phyloP scores from a whole-genome alignment of 2,329 filamentous ascomycete genomes.

The Phoma sp. region DNA sequence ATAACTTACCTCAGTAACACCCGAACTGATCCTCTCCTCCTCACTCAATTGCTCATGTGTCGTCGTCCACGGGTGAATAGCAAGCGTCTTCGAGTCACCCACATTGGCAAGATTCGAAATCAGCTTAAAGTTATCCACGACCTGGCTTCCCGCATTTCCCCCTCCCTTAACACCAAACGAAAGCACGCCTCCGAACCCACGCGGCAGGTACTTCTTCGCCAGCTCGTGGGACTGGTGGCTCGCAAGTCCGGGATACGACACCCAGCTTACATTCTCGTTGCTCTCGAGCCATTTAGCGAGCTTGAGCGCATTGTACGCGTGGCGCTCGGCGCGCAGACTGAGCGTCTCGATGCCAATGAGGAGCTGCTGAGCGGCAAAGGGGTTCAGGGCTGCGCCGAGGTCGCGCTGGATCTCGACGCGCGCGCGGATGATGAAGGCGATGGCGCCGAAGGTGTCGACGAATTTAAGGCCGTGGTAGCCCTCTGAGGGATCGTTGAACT shows the following conservation, averaged over 20 bases:
- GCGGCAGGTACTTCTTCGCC: slow-evolving; percentile 85
- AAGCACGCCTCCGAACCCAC: slow-evolving; percentile 87
- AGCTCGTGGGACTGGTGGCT: slow-evolving; percentile 79
- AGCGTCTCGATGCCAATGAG: slow-evolving; percentile 89
- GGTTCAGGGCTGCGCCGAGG: slow-evolving; percentile 80
- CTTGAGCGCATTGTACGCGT: slow-evolving; percentile 80
- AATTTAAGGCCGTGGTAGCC: slow-evolving; percentile 95
- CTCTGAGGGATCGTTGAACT: slow-evolving; percentile 85
- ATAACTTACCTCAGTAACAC: slow-evolving; percentile 72
- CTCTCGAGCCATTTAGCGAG: slow-evolving; percentile 83
- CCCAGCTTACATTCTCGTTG: slow-evolving; percentile 86
- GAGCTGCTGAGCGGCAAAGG: slow-evolving; percentile 91
- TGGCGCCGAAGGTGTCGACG: slow-evolving; percentile 86
- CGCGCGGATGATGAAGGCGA: slow-evolving; percentile 82
- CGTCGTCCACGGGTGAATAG: slow-evolving; percentile 93
- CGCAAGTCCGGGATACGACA: slow-evolving; percentile 88
- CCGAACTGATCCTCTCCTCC: slow-evolving; percentile 78
- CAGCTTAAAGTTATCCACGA: slow-evolving; percentile 93
- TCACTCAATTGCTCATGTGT: slow-evolving; percentile 91
- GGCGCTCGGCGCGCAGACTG: slow-evolving; percentile 82
- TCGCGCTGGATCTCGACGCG: slow-evolving; percentile 92
- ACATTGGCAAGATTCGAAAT: slow-evolving; percentile 97
- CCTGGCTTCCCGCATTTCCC: slow-evolving; percentile 78
- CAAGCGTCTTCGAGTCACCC: slow-evolving; percentile 91
- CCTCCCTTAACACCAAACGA: slow-evolving; percentile 94